Evolutionary conservation across 257 asterid species (phyloP).

Genomic region (Asclepias syriaca): DNA sequence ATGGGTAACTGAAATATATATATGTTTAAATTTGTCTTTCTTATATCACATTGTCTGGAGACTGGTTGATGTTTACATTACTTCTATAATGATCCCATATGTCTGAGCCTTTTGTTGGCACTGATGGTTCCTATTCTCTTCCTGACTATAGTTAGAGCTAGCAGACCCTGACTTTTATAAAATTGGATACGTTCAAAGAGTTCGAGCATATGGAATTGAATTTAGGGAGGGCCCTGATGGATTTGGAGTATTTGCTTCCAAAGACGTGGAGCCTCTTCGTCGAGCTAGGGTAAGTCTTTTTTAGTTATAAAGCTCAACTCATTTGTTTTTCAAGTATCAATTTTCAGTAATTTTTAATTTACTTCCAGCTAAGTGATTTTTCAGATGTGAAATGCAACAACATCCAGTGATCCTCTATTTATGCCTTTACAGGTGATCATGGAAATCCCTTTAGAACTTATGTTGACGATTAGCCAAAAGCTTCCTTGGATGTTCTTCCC

Average conservation of each 20-base stretch:
- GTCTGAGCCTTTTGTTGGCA: slow-evolving; percentile 3
- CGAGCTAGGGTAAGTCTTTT: slow-evolving; percentile 68
- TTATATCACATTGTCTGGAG: not conserved
- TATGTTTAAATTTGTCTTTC: too few relatives aligned
- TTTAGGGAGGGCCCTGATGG: slow-evolving; percentile 98
- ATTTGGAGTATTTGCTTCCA: slow-evolving; percentile 93
- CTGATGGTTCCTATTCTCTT: slow-evolving; percentile 13
- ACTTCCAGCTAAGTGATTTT: not conserved
- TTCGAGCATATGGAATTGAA: slow-evolving; percentile 92
- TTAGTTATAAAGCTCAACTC: not conserved
- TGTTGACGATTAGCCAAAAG: slow-evolving; percentile 89
- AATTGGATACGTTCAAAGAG: slow-evolving; percentile 85
- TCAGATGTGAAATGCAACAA: not conserved
- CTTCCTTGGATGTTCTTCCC: slow-evolving; percentile 99
- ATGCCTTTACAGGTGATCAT: slow-evolving; percentile 68
- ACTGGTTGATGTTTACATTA: not conserved
- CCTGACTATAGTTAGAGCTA: slow-evolving; percentile 56
- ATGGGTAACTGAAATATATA: not conserved
- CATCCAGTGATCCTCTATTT: slow-evolving; percentile 3
- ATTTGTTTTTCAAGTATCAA: not conserved
- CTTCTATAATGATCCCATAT: not conserved
- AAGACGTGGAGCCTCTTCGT: slow-evolving; percentile 88
- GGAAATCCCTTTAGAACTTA: slow-evolving; percentile 95
- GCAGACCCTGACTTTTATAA: slow-evolving; percentile 96
- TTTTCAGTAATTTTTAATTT: not conserved